These are phyloP conservation scores for Gossypium stocksii DNA, from an alignment of 345 rosid genomes.

Conservation along the genomic window DNA sequence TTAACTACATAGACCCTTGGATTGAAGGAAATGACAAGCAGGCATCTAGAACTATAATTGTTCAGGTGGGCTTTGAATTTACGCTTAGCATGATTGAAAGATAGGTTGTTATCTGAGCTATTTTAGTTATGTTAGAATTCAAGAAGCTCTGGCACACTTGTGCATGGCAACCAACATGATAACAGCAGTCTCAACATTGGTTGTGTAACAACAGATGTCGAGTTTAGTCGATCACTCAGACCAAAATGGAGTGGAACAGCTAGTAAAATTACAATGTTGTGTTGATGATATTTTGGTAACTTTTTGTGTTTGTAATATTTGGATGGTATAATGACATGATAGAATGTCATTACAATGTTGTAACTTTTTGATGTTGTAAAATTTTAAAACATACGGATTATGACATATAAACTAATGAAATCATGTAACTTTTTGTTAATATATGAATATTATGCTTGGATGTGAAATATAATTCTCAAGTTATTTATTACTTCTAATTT, in stretches of 20 bases:
- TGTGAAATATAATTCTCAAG: too few species aligned
- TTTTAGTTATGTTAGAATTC: slow-evolving; percentile 57
- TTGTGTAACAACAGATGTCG: slow-evolving; percentile 73
- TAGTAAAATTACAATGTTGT: too few species aligned
- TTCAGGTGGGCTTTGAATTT: slow-evolving; percentile 54
- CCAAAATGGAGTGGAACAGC: slow-evolving; percentile 96
- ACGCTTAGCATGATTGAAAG: slow-evolving; percentile 3
- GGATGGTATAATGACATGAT: too few species aligned
- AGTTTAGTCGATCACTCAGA: slow-evolving; percentile 86
- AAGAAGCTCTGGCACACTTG: slow-evolving; percentile 90
- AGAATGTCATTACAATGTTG: too few species aligned
- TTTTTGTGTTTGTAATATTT: too few species aligned
- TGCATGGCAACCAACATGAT: slow-evolving; percentile 78
- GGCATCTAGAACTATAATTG: slow-evolving; percentile 81
- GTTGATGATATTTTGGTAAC: too few species aligned
- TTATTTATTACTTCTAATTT: too few species aligned
- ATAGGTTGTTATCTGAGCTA: slow-evolving; percentile 20
- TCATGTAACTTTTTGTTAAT: too few species aligned
- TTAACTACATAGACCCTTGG: slow-evolving; percentile 98
- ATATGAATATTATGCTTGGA: too few species aligned
- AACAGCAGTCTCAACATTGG: slow-evolving; percentile 67
- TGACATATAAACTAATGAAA: too few species aligned
- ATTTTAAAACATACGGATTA: too few species aligned
- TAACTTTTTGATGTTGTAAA: too few species aligned
- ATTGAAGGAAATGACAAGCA: slow-evolving; percentile 95